These are phyloP conservation scores for Diophrys sp. DNA, from an alignment of 73 alveolate genomes.

Conservation along the genomic window DNA sequence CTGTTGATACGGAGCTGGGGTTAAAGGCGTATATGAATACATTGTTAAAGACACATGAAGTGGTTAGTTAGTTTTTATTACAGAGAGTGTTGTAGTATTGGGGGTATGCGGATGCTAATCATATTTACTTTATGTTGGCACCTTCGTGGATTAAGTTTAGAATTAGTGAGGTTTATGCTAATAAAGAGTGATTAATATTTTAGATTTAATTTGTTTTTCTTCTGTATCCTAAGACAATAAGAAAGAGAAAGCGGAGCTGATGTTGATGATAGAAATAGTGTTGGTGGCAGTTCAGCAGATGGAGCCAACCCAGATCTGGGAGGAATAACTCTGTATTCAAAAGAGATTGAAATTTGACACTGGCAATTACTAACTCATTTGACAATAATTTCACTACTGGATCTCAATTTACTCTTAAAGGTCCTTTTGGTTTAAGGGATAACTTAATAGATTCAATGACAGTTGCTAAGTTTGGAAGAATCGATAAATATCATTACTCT, in stretches of 20 bases:
- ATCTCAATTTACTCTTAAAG: not conserved
- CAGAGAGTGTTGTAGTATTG: constrained; percentile 44
- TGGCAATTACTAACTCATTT: too few species aligned
- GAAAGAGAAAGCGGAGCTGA: not conserved
- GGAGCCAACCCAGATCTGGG: too few species aligned
- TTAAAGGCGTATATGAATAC: constrained; percentile 61
- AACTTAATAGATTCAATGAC: not conserved
- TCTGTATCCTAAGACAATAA: constrained; percentile 4
- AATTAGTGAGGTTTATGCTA: constrained; percentile 11
- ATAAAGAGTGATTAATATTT: too few species aligned
- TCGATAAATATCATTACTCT: not conserved
- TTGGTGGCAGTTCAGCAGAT: too few species aligned
- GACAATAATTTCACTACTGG: constrained; percentile 8
- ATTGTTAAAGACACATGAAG: constrained; percentile 45
- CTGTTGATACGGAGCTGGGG: constrained; percentile 52
- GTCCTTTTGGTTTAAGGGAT: not conserved
- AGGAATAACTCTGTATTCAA: not conserved
- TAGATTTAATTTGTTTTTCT: too few species aligned
- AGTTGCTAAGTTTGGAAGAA: constrained; percentile 12
- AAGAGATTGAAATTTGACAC: not conserved
- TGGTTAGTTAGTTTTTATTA: constrained; percentile 24
- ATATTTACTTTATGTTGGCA: constrained; percentile 49
- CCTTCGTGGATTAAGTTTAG: constrained; percentile 48
- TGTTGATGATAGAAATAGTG: not conserved
- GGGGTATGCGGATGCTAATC: constrained; percentile 48